phyloP scores from a whole-genome alignment of 805 yeast genomes.

The Scheffersomyces amazonensis region DNA sequence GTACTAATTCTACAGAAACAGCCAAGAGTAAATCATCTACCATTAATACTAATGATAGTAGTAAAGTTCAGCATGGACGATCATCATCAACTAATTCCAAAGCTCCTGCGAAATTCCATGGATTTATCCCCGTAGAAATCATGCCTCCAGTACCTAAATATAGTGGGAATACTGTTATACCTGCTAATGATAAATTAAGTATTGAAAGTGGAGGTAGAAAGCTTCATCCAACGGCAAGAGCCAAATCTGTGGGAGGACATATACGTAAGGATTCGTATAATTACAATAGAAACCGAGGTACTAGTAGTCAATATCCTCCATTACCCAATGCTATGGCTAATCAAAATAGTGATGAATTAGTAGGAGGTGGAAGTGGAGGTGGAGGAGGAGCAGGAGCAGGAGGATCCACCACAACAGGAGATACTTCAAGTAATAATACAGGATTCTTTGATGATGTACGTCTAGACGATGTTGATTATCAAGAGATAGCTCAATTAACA shows the following conservation, averaged over 20 bases:
- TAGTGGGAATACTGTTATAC: slow-evolving; percentile 21
- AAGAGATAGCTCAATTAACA: slow-evolving; percentile 32
- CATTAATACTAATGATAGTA: not conserved
- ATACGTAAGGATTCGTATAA: slow-evolving; percentile 56
- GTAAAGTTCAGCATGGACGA: slow-evolving; percentile 7
- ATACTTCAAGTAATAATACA: slow-evolving; percentile 37
- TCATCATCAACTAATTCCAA: slow-evolving; percentile 17
- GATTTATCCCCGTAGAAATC: slow-evolving; percentile 41
- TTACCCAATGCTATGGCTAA: slow-evolving; percentile 39
- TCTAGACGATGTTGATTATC: slow-evolving; percentile 33
- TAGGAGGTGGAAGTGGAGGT: too few species aligned
- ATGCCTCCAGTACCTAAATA: slow-evolving; percentile 45
- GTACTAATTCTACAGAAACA: slow-evolving; percentile 5
- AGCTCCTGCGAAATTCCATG: slow-evolving; percentile 25
- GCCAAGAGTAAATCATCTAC: slow-evolving; percentile 3
- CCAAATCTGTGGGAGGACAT: slow-evolving; percentile 80
- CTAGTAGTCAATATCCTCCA: slow-evolving; percentile 35
- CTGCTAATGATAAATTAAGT: slow-evolving; percentile 4
- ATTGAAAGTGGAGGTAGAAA: slow-evolving; percentile 19
- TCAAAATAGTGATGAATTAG: slow-evolving; percentile 45
- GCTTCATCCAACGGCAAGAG: slow-evolving; percentile 81
- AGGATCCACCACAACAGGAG: not conserved
- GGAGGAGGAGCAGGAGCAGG: too few species aligned
- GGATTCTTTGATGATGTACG: slow-evolving; percentile 59
- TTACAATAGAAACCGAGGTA: slow-evolving; percentile 5